A percentile compares a stretch with the other conserved stretches of the same genome.
Evolutionary conservation across 192 early-diverging fungal genomes (phyloP).

Genomic region (Gonapodya prolifera): DNA sequence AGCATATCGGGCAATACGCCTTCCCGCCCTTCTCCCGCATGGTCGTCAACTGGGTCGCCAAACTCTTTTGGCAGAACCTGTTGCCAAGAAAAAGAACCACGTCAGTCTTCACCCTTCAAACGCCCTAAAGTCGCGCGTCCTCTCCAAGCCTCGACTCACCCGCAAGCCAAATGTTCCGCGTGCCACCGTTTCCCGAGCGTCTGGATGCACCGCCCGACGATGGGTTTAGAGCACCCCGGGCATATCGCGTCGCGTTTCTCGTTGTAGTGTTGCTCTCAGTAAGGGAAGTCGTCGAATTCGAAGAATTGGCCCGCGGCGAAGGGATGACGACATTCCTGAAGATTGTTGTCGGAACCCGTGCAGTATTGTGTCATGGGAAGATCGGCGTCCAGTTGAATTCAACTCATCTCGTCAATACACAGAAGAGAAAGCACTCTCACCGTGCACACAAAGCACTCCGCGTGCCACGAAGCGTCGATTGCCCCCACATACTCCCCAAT

Average conservation of each 20-base stretch:
- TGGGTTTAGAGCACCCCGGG: slow-evolving; percentile 10
- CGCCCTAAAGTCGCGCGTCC: too few relatives aligned
- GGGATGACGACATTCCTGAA: slow-evolving; percentile 20
- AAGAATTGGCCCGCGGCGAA: slow-evolving; percentile 24
- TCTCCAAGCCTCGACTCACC: background rate
- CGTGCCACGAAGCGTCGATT: slow-evolving; percentile 24
- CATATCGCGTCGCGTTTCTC: slow-evolving; percentile 13
- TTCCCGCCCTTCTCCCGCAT: too few relatives aligned
- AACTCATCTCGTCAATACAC: background rate
- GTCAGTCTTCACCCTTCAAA: too few relatives aligned
- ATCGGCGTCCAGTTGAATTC: background rate
- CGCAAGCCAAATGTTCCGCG: slow-evolving; percentile 6
- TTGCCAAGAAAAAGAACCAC: too few relatives aligned
- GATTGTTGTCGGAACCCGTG: background rate
- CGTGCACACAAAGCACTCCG: slow-evolving; percentile 21
- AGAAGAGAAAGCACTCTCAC: slow-evolving; percentile 7
- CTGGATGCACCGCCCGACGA: slow-evolving; percentile 10
- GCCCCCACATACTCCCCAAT: slow-evolving; percentile 26
- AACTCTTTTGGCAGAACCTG: too few relatives aligned
- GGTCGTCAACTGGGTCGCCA: too few relatives aligned
- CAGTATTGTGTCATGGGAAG: background rate
- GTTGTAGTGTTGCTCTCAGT: slow-evolving; percentile 22
- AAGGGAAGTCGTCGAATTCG: slow-evolving; percentile 21
- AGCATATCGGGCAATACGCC: too few relatives aligned
- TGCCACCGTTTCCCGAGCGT: slow-evolving; percentile 6